Percentiles rank a stretch among this genome's conserved stretches.
Conservation (phyloP, 306 rosid species). For the Sicyos baderoa region DNA sequence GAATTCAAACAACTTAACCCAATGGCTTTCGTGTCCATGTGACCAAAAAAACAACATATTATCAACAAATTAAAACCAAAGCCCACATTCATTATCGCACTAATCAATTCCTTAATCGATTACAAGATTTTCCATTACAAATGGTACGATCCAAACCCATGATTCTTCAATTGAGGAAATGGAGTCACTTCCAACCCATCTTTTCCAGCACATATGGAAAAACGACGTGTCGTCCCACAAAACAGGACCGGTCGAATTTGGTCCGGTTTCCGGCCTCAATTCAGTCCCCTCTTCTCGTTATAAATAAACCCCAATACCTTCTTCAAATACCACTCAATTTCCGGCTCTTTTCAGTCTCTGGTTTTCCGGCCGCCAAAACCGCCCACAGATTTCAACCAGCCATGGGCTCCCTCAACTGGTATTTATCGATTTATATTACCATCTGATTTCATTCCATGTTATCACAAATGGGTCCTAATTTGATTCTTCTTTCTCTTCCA, state of each 20-base stretch:
- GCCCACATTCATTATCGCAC: neutral
- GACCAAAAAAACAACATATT: neutral
- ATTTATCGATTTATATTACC: neutral
- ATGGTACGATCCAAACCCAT: neutral
- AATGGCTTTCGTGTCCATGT: no score
- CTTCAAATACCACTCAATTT: no score
- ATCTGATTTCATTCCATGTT: neutral
- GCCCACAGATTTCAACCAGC: constrained; percentile 3
- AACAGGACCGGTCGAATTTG: neutral
- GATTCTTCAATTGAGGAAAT: neutral
- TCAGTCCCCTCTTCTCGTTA: neutral
- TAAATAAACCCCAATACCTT: neutral
- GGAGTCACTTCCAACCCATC: constrained; percentile 4
- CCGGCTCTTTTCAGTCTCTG: constrained; percentile 18
- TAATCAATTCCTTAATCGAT: neutral
- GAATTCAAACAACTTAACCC: neutral
- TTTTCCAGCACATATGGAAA: neutral
- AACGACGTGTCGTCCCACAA: constrained; percentile 5
- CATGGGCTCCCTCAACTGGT: constrained; percentile 39
- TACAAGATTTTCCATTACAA: no score
- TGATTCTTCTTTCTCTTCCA: constrained; percentile 20
- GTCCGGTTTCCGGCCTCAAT: neutral
- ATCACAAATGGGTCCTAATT: constrained; percentile 29
- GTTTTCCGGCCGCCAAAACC: constrained; percentile 13
- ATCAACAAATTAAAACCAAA: neutral